Evolutionary conservation across 208 protist genomes (phyloP).

Genomic region (Acanthamoeba castellanii): DNA sequence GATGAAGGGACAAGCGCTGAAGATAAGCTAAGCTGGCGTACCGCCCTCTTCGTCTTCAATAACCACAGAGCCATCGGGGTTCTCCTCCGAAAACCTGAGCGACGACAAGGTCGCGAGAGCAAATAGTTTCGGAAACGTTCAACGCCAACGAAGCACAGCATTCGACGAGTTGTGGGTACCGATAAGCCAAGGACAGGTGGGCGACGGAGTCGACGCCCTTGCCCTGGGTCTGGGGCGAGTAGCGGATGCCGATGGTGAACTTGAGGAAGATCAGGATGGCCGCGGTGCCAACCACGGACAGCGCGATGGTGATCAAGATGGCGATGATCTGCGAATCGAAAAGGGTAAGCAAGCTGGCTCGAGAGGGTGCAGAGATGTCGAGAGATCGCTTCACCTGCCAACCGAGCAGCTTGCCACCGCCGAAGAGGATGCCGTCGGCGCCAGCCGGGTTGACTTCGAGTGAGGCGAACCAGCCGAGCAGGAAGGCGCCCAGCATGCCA

Average conservation of each 20-base stretch:
- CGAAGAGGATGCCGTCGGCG: slow-evolving; percentile 18
- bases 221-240: neutral
- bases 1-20: too few species aligned
- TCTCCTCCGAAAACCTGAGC: too few species aligned
- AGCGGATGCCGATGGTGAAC: slow-evolving; percentile 58
- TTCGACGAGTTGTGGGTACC: neutral
- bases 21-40: too few species aligned
- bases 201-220: slow-evolving; percentile 31
- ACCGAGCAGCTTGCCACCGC: slow-evolving; percentile 58
- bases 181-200: neutral
- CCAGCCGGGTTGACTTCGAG: slow-evolving; percentile 16
- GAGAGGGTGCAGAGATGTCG: neutral
- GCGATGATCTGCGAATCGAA: neutral
- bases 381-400: neutral
- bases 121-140: too few species aligned
- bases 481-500: slow-evolving; percentile 15
- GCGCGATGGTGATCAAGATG: slow-evolving; percentile 48
- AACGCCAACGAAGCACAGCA: too few species aligned
- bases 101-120: neutral
- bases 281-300: slow-evolving; percentile 3
- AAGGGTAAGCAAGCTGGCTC: too few species aligned
- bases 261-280: neutral
- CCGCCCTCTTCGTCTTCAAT: too few species aligned
- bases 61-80: too few species aligned
- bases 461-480: slow-evolving; percentile 20